Base-by-base conservation (phyloP, 164 flowering plant species). In the Kingdonia uniflora region DNA sequence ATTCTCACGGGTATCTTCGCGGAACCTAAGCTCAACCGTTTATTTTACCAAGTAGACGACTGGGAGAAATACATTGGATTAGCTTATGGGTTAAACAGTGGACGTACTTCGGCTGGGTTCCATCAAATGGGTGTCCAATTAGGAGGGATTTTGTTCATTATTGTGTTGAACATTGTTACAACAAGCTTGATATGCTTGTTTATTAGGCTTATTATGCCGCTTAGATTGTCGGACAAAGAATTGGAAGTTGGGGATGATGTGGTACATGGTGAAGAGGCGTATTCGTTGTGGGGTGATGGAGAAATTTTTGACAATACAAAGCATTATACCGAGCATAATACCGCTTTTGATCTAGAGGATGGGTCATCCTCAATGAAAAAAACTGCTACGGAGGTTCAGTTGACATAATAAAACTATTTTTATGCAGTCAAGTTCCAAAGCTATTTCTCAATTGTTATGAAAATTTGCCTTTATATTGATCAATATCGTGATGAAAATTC, bases 221-320 rank as follows among this genome's bases (percentile, higher is more conserved):
- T 52, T 39, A 38, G 56, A 23, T 2, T 52, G 19, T 14, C 29
- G 2, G 45, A 52, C 22, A 45, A 52, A 21, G 56, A 52, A 17
- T 12, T 52, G 44, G 29, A 52, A 39, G 45, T 38, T 21, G 56
- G 56, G 14, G 56, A 52, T 52, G 56, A 52, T 20, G 45, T 45
- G 5, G 22, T 52, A 2, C 56, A 52, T 39, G 56, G 56, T 17
- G 56, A 52, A 35, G 44, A 52, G 24, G 56, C 54, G 38, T 52
- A 52, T 52, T 26, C 56, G 6, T 41, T 52, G 45, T 52, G 56
- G 56, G 56, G 45, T 20, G 56, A 52, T 40, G 56, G 56, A 21
- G 44, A 39, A 6, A 52, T 38, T 13, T 52, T 52, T 22, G 56
- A 52, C 15, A 52, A 11, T 19, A 14, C 56, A 8, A 22, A 20